Evolutionary conservation across 495 filamentous ascomycete genomes (phyloP).

Genomic region (Chaetomium fimeti): DNA sequence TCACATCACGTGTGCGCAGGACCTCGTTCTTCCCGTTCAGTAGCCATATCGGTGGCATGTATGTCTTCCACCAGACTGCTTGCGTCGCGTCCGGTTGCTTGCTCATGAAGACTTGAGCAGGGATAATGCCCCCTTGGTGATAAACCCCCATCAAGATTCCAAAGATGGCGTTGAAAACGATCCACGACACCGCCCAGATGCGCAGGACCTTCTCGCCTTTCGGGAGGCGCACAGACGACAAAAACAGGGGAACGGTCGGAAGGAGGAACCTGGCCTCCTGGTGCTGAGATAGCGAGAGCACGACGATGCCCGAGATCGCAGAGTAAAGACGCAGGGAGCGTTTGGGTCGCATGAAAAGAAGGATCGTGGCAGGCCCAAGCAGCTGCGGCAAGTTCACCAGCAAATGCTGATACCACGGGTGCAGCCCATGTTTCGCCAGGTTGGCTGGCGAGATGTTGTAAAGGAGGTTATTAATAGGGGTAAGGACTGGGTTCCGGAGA

Average conservation of each 20-base stretch:
- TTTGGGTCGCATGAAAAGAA: slow-evolving; percentile 60
- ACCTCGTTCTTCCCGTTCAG: slow-evolving; percentile 70
- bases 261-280: slow-evolving; percentile 95
- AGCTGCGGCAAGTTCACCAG: slow-evolving; percentile 83
- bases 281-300: slow-evolving; percentile 84
- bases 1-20: slow-evolving; percentile 73
- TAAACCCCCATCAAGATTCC: slow-evolving; percentile 87
- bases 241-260: slow-evolving; percentile 80
- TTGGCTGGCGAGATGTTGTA: slow-evolving; percentile 80
- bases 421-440: slow-evolving; percentile 83
- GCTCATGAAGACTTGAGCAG: slow-evolving; percentile 67
- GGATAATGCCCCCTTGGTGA: slow-evolving; percentile 90
- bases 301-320: slow-evolving; percentile 72
- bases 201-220: slow-evolving; percentile 49
- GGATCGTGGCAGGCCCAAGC: slow-evolving; percentile 77
- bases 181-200: slow-evolving; percentile 67
- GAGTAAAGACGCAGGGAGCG: slow-evolving; percentile 64
- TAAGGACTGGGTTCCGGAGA: slow-evolving; percentile 65
- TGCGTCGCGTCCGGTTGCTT: slow-evolving; percentile 60
- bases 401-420: slow-evolving; percentile 88
- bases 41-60: slow-evolving; percentile 89
- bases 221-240: slow-evolving; percentile 76
- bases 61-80: slow-evolving; percentile 97
- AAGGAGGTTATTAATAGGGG: slow-evolving; percentile 84
- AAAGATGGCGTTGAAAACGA: slow-evolving; percentile 75